phyloP scores from a whole-genome alignment of 805 yeast genomes.

The Wickerhamomyces canadensis region DNA sequence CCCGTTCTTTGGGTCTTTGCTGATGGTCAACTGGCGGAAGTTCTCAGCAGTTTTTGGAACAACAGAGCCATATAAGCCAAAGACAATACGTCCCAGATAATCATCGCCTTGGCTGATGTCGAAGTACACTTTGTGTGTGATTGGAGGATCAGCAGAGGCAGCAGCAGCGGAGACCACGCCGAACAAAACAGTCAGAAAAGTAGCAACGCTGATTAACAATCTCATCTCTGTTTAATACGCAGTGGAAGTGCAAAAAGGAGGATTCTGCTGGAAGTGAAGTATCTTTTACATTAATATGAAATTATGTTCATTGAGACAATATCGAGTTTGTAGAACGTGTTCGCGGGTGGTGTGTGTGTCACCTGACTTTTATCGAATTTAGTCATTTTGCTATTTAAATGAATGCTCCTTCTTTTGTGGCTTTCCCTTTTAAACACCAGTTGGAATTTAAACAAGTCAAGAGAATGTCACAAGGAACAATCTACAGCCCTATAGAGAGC shows the following conservation, averaged over 20 bases:
- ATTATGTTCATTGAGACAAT: too few relatives aligned
- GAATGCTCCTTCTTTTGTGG: too few relatives aligned
- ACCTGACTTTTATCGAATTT: too few relatives aligned
- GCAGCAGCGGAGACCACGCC: slow-evolving; percentile 13
- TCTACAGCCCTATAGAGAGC: too few relatives aligned
- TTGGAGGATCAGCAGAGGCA: slow-evolving; percentile 25
- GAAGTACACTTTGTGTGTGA: slow-evolving; percentile 80
- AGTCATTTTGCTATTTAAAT: too few relatives aligned
- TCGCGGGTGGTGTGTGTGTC: too few relatives aligned
- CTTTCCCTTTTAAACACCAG: too few relatives aligned
- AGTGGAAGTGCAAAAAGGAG: too few relatives aligned
- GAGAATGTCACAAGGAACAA: too few relatives aligned
- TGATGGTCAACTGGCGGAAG: slow-evolving; percentile 73
- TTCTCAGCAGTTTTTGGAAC: slow-evolving; percentile 89
- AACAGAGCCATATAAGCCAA: slow-evolving; percentile 83
- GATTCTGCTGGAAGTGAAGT: too few relatives aligned
- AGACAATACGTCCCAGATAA: slow-evolving; percentile 70
- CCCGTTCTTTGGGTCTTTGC: slow-evolving; percentile 64
- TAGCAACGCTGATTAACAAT: slow-evolving; percentile 9
- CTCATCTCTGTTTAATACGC: slow-evolving; percentile 15
- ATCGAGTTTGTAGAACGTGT: too few relatives aligned
- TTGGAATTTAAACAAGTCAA: too few relatives aligned
- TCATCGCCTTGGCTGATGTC: slow-evolving; percentile 80
- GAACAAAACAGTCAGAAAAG: slow-evolving; percentile 8
- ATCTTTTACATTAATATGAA: neutral